phyloP scores from a whole-genome alignment of 164 flowering plant genomes.

The Echeveria elegans region DNA sequence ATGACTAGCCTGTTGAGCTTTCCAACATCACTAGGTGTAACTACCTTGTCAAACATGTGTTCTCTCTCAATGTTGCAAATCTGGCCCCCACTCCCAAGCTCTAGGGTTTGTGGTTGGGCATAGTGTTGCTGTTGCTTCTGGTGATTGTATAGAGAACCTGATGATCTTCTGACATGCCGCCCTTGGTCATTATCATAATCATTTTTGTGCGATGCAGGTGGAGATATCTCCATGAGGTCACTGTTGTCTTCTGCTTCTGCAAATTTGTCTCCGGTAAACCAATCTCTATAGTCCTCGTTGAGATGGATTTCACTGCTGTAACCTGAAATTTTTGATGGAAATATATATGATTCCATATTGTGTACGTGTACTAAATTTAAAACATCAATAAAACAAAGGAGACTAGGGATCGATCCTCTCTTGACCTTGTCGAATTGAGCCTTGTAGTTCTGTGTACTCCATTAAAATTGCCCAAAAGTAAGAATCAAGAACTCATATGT shows the following conservation, averaged over 20 bases:
- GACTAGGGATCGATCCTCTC: too few species aligned
- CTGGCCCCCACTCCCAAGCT: neutral
- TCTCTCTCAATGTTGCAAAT: conserved; percentile 37
- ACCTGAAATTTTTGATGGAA: neutral
- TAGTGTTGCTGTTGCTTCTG: neutral
- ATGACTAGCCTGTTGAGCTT: conserved; percentile 87
- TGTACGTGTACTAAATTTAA: too few species aligned
- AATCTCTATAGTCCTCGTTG: neutral
- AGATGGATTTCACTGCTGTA: neutral
- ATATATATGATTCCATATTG: too few species aligned
- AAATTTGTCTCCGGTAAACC: neutral
- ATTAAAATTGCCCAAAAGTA: neutral
- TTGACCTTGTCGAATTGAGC: conserved; percentile 2
- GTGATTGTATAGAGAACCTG: neutral
- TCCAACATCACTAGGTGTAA: conserved; percentile 94
- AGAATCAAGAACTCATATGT: neutral
- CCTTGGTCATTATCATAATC: conserved; percentile 1
- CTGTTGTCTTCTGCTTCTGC: neutral
- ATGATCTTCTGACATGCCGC: neutral
- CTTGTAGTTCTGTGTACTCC: neutral
- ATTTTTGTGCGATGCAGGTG: neutral
- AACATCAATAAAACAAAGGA: neutral
- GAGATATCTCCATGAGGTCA: conserved; percentile 1
- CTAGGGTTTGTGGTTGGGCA: conserved; percentile 11
- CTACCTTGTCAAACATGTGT: conserved; percentile 95